These are phyloP conservation scores for Penicillium sumatraense DNA, from an alignment of 2,329 filamentous ascomycete species.

Conservation along the genomic window DNA sequence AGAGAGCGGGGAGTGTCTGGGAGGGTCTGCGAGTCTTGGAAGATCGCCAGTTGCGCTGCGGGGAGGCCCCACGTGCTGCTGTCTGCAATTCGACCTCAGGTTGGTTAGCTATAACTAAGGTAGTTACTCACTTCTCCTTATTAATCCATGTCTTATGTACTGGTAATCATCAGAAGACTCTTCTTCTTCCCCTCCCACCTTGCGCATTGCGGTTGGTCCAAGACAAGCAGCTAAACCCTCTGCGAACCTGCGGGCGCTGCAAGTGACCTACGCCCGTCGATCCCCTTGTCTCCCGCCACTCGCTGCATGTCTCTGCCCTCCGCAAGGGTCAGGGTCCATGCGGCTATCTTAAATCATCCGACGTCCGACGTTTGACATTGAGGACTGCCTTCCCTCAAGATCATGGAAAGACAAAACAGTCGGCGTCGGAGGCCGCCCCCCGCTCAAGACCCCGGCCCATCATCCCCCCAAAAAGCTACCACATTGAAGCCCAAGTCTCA, in stretches of 20 bases:
- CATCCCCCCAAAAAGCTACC: not conserved
- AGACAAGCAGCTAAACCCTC: not conserved
- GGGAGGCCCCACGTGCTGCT: slow-evolving; percentile 3
- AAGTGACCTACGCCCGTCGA: slow-evolving; percentile 5
- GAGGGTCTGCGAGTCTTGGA: no score
- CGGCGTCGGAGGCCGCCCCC: slow-evolving; percentile 14
- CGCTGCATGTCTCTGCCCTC: slow-evolving; percentile 1
- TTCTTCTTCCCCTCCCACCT: not conserved
- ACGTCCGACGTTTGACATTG: not conserved
- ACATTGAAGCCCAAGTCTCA: slow-evolving; percentile 3
- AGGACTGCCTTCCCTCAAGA: not conserved
- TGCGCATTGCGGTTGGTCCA: not conserved
- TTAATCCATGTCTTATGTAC: no score
- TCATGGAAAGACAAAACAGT: slow-evolving; percentile 26
- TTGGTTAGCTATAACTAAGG: no score
- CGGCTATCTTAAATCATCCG: not conserved
- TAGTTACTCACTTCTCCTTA: no score
- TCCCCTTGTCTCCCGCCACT: slow-evolving; percentile 6
- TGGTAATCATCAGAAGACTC: no score
- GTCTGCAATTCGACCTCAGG: no score
- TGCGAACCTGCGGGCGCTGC: not conserved
- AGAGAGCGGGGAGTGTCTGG: not conserved
- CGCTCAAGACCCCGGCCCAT: slow-evolving; percentile 7
- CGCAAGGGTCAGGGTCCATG: slow-evolving; percentile 14
- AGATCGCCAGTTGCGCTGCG: not conserved